Conservation (phyloP, 805 yeast species). For the Schizosaccharomyces lindneri region DNA sequence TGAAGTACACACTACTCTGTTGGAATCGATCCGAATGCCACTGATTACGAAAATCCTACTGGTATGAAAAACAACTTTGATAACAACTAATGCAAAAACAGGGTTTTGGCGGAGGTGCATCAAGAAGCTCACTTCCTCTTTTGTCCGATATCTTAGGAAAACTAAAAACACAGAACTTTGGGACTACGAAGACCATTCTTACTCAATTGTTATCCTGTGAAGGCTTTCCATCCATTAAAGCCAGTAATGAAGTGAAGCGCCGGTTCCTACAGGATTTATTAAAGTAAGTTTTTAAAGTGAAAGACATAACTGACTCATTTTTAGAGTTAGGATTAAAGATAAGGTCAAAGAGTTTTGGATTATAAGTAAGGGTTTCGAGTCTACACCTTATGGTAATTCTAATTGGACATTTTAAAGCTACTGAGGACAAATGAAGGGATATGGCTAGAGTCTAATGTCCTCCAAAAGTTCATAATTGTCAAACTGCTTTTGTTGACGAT, state of each 20-base stretch:
- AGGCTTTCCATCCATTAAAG: neutral
- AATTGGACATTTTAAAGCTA: neutral
- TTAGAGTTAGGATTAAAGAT: neutral
- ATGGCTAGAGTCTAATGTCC: neutral
- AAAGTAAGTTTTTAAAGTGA: neutral
- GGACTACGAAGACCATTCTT: neutral
- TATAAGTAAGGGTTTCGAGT: neutral
- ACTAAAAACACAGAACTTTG: neutral
- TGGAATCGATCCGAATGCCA: neutral
- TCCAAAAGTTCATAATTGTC: neutral
- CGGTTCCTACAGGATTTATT: neutral
- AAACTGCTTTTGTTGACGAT: no score
- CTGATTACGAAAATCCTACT: neutral
- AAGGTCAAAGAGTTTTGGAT: neutral
- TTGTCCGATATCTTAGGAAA: neutral
- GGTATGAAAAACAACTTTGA: neutral
- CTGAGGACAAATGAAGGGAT: neutral
- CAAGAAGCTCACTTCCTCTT: neutral
- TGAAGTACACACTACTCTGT: neutral
- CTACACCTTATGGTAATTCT: neutral
- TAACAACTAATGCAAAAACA: neutral
- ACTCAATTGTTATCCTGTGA: neutral
- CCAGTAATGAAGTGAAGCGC: neutral
- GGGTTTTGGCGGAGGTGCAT: neutral
- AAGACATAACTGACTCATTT: neutral